These are phyloP conservation scores for Durotheca rogersii DNA, from an alignment of 495 filamentous ascomycete species.

Conservation along the genomic window DNA sequence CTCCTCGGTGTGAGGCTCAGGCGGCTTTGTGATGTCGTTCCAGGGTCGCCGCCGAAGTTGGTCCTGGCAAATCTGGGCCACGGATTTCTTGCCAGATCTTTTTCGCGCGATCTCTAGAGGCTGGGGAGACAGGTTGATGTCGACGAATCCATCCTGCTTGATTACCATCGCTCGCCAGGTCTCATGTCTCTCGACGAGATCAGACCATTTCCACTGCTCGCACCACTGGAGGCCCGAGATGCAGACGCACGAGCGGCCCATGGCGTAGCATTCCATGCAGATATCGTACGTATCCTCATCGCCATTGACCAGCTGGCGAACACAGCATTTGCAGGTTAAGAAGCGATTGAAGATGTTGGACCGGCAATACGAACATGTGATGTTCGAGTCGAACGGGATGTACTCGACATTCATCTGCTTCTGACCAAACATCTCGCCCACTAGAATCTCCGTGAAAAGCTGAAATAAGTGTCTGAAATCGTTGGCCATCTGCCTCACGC, in stretches of 20 bases:
- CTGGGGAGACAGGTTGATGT: conserved; percentile 59
- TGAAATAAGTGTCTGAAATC: conserved; percentile 79
- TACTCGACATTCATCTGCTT: conserved; percentile 67
- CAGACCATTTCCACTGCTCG: conserved; percentile 85
- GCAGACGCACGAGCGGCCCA: conserved; percentile 89
- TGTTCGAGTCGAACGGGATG: conserved; percentile 76
- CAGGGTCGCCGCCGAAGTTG: conserved; percentile 72
- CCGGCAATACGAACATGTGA: conserved; percentile 93
- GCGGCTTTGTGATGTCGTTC: conserved; percentile 53
- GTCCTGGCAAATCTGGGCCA: conserved; percentile 88
- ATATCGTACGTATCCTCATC: conserved; percentile 85
- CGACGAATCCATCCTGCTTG: conserved; percentile 60
- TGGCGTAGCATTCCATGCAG: conserved; percentile 94
- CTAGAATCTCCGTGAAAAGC: conserved; percentile 72
- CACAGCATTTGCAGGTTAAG: conserved; percentile 81
- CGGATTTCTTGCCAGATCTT: conserved; percentile 64
- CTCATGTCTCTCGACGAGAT: conserved; percentile 76
- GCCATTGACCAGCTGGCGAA: conserved; percentile 56
- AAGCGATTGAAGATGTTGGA: conserved; percentile 98
- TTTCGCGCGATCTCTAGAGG: conserved; percentile 64
- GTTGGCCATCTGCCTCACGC: conserved; percentile 64
- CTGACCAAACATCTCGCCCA: conserved; percentile 80
- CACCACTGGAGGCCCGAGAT: conserved; percentile 84
- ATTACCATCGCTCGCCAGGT: conserved; percentile 76
- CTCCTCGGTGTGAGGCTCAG: conserved; percentile 43